Percentiles rank a stretch among this genome's conserved stretches.
These are phyloP conservation scores for Lachancea meyersii DNA, from an alignment of 805 yeast species.

Conservation along the genomic window DNA sequence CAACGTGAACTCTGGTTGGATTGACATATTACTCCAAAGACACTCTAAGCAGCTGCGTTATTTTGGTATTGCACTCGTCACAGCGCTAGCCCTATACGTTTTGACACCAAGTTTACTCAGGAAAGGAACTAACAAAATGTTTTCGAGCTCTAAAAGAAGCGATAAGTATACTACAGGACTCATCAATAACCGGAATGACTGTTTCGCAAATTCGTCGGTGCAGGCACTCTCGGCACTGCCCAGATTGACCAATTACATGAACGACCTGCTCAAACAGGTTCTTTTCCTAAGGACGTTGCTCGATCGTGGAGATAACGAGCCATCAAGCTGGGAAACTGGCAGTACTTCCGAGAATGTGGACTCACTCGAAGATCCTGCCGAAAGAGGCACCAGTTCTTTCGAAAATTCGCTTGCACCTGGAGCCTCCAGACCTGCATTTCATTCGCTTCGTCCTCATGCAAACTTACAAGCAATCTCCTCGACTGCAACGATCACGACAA, in stretches of 20 bases:
- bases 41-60: constrained; percentile 9
- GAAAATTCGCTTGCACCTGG: constrained; percentile 3
- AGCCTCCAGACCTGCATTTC: neutral
- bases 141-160: constrained; percentile 41
- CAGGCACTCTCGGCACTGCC: constrained; percentile 71
- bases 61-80: constrained; percentile 10
- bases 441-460: constrained; percentile 5
- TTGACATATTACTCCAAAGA: constrained; percentile 18
- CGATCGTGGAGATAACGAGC: constrained; percentile 4
- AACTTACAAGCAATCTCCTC: constrained; percentile 12
- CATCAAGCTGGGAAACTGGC: neutral
- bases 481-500: constrained; percentile 11
- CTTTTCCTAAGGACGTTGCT: constrained; percentile 7
- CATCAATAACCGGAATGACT: constrained; percentile 75
- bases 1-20: constrained; percentile 17
- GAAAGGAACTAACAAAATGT: constrained; percentile 14
- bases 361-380: neutral
- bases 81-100: constrained; percentile 18
- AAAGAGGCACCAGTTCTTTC: neutral
- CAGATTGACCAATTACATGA: constrained; percentile 51
- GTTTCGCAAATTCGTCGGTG: constrained; percentile 84
- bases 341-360: neutral
- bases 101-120: constrained; percentile 15
- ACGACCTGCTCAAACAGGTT: constrained; percentile 26
- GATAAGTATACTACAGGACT: constrained; percentile 79